These are phyloP conservation scores for Phytophthora pluvialis DNA, from an alignment of 352 stramenopile species.

Conservation along the genomic window DNA sequence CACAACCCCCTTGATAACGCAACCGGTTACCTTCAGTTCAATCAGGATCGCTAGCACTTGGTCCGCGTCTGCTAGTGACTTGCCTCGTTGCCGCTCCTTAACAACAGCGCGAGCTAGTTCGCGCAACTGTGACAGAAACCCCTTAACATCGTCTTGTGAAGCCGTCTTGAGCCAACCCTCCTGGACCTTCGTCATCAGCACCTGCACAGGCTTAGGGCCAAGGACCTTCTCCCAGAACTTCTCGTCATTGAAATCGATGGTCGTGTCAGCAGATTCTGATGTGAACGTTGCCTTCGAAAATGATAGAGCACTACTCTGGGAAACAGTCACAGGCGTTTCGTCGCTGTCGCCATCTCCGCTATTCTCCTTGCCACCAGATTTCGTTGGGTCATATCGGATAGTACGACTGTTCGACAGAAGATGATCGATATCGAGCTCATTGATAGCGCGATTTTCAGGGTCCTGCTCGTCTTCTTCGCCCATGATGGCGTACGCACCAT, in stretches of 20 bases:
- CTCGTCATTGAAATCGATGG: conserved; percentile 92
- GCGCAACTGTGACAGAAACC: conserved; percentile 79
- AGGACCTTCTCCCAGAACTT: conserved; percentile 93
- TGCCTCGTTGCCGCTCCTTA: conserved; percentile 85
- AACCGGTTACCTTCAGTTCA: conserved; percentile 87
- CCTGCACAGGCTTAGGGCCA: conserved; percentile 83
- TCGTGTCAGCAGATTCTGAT: conserved; percentile 85
- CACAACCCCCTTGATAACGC: conserved; percentile 70
- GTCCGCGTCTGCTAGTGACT: conserved; percentile 81
- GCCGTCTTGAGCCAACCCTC: conserved; percentile 79
- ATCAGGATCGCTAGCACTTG: conserved; percentile 89
- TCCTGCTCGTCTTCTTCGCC: conserved; percentile 96
- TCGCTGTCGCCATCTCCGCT: conserved; percentile 50
- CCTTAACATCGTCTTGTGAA: conserved; percentile 82
- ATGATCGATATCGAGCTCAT: conserved; percentile 91
- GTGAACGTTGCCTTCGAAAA: conserved; percentile 92
- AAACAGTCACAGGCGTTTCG: conserved; percentile 41
- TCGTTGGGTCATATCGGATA: conserved; percentile 87
- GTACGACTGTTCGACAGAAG: conserved; percentile 86
- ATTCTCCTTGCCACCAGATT: conserved; percentile 47
- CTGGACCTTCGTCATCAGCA: conserved; percentile 90
- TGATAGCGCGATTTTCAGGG: conserved; percentile 88
- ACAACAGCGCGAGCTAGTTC: conserved; percentile 83
- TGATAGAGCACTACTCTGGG: conserved; percentile 73
- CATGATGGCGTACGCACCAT: conserved; percentile 97